phyloP scores from a whole-genome alignment of 192 early-diverging fungal genomes.

The Entomortierella beljakovae region DNA sequence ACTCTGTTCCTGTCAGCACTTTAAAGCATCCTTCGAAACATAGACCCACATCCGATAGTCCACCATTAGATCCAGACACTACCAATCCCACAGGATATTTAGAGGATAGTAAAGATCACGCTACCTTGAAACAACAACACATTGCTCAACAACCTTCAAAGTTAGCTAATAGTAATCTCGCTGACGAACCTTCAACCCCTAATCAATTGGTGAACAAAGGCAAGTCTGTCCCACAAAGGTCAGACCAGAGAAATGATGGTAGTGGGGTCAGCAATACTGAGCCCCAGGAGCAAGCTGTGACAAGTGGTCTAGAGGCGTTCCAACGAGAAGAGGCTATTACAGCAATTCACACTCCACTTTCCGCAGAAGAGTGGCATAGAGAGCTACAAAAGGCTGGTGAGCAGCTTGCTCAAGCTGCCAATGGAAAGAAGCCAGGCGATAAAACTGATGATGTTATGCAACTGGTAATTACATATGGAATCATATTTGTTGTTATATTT shows the following conservation, averaged over 20 bases:
- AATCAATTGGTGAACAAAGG: neutral
- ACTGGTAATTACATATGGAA: constrained; percentile 15
- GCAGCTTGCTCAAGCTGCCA: constrained; percentile 14
- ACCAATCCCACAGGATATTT: neutral
- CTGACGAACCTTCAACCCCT: neutral
- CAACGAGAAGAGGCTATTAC: constrained; percentile 43
- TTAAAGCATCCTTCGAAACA: constrained; percentile 7
- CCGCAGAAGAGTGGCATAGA: constrained; percentile 33
- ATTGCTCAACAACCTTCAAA: constrained; percentile 12
- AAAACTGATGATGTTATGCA: constrained; percentile 42
- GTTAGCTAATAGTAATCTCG: neutral
- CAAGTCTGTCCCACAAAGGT: neutral
- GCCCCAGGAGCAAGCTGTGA: neutral
- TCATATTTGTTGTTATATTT: neutral
- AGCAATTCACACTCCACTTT: constrained; percentile 37
- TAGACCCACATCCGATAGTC: constrained; percentile 10
- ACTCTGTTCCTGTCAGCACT: constrained; percentile 37
- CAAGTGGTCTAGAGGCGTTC: constrained; percentile 27
- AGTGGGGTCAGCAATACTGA: neutral
- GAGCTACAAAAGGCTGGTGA: constrained; percentile 42
- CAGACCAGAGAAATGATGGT: neutral
- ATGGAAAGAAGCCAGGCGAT: constrained; percentile 17
- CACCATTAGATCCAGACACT: constrained; percentile 2
- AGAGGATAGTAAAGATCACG: constrained; percentile 2
- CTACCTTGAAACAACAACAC: constrained; percentile 17